Evolutionary conservation across 768 basidiomycete genomes (phyloP), one percentile per base, ranked within the genome.

Genomic region (Psilocybe subaeruginosa): DNA sequence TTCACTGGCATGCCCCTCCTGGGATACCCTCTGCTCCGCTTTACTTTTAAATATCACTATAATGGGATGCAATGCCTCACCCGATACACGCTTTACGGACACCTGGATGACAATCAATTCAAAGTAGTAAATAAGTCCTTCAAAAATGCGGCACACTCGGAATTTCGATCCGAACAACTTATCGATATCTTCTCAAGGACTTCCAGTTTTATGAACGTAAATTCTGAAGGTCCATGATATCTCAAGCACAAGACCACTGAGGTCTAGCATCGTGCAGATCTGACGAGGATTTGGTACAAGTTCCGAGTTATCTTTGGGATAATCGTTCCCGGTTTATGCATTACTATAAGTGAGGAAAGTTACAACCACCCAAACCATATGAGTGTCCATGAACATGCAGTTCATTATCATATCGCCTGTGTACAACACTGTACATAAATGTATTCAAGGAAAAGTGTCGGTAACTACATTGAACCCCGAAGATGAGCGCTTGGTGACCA

Each of bases 1-100:
- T 63, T 49, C 23, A 16, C 51, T 54, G 23, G 31, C 23, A 39
- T 54, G 48, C 41, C 35, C 23, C 23, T 23, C 23, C 23, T 23
- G 27, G 19, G 16, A 35, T 31, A 57, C 27, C 19, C 49, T 54
- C 41, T 30, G 43, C 41, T 31, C 35, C n/a, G 48, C 33, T 35
- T 56, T 58, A 56, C 50, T 56, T 62, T 12, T 56, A 31, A 57
- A 65, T 65, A 58, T 62, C 60, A 54, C 60, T 58, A 62, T 64
- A 64, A 58, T 45, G 58, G 59, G 62, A 55, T 39, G 16, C 29
- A 30, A 58, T 62, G 66, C 68, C 68, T 71, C 67, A 56, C 59
- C 58, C 63, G 23, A n/a, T 49, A 58, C 70, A 69, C 68, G 68
- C 68, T 71, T 59, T 62, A 33, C 8, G 35, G 56, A 61, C 54